Base-by-base conservation (phyloP, 2,329 filamentous ascomycete species). In the Pseudocercospora vitis region DNA sequence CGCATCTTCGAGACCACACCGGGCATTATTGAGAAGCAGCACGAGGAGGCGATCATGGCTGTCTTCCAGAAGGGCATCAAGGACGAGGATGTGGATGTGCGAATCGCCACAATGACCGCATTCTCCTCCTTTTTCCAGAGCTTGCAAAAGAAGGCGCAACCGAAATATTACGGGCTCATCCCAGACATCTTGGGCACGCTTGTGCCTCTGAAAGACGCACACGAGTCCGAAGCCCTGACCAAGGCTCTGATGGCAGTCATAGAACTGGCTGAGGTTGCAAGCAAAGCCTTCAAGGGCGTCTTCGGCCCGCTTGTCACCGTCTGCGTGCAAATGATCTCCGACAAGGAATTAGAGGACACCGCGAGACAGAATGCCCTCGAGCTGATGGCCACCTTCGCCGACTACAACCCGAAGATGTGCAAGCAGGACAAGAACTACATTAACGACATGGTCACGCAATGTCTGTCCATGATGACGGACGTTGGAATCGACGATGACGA, bases 381-480 rank as follows among this genome's bases (percentile, higher is more conserved):
- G 72, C 81, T 99, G 52, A 96, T 99, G 89, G 91, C 91, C 21
- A 99, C 94, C 0, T 99, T 99, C 71, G 91, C 92, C 61, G 94
- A 99, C 69, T 94, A 92, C 66, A 88, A 90, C 1, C 91, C 94
- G 3, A 87, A 87, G 31, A 92, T 97, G 85, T 97, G 94, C 78
- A 89, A 87, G 70, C 96, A 96, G 71, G 92, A 99, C 68, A 74
- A 85, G n/a, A 87, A 85, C 8, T 99, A 95, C 74, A 94, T 91
- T 2, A 86, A 83, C 56, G 91, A 96, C 61, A 99, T 99, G 94
- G 95, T 99, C 60, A 97, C 91, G 0, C 94, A 99, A 73, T 99
- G 94, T 71, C 77, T 99, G 63, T 97, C 92, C 64, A 76, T 99
- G 63, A 99, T 99, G 94, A 97, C 94, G 3, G 94, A 99, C 70